A percentile compares a stretch with the other conserved stretches of the same genome.
phyloP scores from a whole-genome alignment of 78 protist genomes.

The Dictyostelium brefeldianum region DNA sequence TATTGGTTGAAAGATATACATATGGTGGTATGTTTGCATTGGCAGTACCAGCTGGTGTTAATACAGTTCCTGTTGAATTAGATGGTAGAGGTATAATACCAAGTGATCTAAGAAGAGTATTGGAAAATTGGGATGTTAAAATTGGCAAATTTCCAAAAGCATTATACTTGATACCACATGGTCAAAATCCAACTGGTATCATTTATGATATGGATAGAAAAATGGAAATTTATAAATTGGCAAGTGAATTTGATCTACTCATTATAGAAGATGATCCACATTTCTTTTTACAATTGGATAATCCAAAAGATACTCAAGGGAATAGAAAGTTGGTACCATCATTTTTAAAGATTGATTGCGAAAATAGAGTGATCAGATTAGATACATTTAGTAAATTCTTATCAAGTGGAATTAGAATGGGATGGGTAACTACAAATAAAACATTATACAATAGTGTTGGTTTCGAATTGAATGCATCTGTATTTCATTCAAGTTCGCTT shows the following conservation, averaged over 20 bases:
- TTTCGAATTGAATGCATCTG: background rate
- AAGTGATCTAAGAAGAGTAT: background rate
- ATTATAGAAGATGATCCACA: constrained; percentile 20
- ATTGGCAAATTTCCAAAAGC: background rate
- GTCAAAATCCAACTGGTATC: constrained; percentile 29
- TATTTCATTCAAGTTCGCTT: background rate
- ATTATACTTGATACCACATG: background rate
- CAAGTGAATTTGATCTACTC: background rate
- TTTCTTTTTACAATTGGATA: constrained; percentile 7
- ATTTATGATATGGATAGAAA: background rate
- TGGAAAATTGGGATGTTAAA: constrained; percentile 41
- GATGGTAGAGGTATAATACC: constrained; percentile 75
- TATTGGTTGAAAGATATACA: constrained; percentile 49
- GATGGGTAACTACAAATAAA: background rate
- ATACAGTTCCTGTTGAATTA: constrained; percentile 9
- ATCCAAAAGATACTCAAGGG: background rate
- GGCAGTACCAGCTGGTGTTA: constrained; percentile 2
- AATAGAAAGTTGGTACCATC: background rate
- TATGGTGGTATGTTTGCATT: constrained; percentile 64
- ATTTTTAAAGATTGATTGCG: background rate
- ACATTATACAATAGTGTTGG: background rate
- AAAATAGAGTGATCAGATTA: background rate
- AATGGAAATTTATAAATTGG: background rate
- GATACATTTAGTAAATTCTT: constrained; percentile 14
- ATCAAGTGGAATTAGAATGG: constrained; percentile 8